Base-by-base conservation (phyloP, 305 asterid species). In the Fraxinus dipetala region DNA sequence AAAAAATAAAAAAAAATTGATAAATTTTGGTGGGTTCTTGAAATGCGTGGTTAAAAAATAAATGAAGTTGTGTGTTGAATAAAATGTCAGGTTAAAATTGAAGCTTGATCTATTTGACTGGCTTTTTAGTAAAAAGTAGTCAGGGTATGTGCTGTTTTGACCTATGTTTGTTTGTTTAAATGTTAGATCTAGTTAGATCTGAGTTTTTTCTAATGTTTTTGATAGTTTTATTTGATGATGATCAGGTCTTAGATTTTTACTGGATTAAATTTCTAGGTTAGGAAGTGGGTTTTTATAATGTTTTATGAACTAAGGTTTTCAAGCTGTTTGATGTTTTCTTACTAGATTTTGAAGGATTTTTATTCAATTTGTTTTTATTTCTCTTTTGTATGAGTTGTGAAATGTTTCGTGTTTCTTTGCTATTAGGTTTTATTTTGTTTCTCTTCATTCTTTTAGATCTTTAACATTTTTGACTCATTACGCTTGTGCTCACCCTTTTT, bases 151-250 rank as follows among this genome's bases (percentile, higher is more conserved):
- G 34, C 11, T 30, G 22, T 77, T 74, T 51, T 54, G 59, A 9
- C 8, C 40, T 11, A 75, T 72, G 6, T 31, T 31, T 32, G 76
- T 65, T 28, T 16, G 34, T 65, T 4, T 10, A 24, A 65, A 28
- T 65, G 78, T 72, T 38, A 83, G 85, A 80, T 87, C 85, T 82
- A 43, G 72, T 63, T 82, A 87, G 84, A 85, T 86, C 76, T 79
- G 82, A 14, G 3, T 10, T 70, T 5, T 70, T 4, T 70, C 31
- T 0, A 72, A 38, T 18, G 11, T 2, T 70, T 72, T 26, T 16
- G 43, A 32, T 72, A 16, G 45, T 72, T 72, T 13, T 31, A 72
- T 72, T 72, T 28, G 75, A 69, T 5, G 45, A 5, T 4, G 76
- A 72, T 72, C 76, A 16, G 76, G 20, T 72, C 76, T 32, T 72